Evolutionary conservation across 345 rosid species (phyloP), one percentile per base, ranked within the genome.

Genomic region (Syzygium oleosum): DNA sequence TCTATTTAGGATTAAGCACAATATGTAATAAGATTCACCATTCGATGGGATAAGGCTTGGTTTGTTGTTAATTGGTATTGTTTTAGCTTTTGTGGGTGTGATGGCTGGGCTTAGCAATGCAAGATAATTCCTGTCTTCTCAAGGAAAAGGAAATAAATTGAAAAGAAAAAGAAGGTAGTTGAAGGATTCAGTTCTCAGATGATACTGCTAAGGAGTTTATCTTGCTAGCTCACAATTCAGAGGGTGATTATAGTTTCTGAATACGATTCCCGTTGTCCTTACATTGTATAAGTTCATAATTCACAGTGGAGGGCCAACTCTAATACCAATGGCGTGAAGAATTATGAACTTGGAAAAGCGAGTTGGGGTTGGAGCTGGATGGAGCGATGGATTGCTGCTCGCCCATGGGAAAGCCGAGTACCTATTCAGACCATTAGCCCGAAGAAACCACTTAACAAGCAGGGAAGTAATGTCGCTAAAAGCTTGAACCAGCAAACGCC

Each of bases 361-460:
- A 95, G 94, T 56, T 98, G 99, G 98, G 98, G 97, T 85, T 98
- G 99, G 99, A 96, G 99, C 91, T 98, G 99, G 98, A 95, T 88
- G 93, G 99, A 98, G 77, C 94, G 97, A 51, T 98, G 99, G 99
- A 92, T 98, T 65, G 93, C 98, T 89, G 97, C 92, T 90, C 92
- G 98, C 22, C 99, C 99, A 43, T 98, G 99, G 99, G 99, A 98
- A 90, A 93, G 92, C 85, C 96, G 97, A 63, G 85, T 92, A 38
- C 93, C 94, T 51, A 41, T 83, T 53, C 89, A 88, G 84, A 89
- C 91, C 86, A 27, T 58, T 51, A 94, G 90, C 90, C 96, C 97
- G 73, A 96, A 92, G 89, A 94, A 94, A 90, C 86, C 61, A 10
- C 94, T 91, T 88, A 92, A 34, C 61, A 92, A 56, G 89, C 93